Percentiles rank a stretch among this genome's conserved stretches.
Evolutionary conservation across 228 moss, liverwort and hornwort species (phyloP).

Genomic region (Sphagnum fallax): DNA sequence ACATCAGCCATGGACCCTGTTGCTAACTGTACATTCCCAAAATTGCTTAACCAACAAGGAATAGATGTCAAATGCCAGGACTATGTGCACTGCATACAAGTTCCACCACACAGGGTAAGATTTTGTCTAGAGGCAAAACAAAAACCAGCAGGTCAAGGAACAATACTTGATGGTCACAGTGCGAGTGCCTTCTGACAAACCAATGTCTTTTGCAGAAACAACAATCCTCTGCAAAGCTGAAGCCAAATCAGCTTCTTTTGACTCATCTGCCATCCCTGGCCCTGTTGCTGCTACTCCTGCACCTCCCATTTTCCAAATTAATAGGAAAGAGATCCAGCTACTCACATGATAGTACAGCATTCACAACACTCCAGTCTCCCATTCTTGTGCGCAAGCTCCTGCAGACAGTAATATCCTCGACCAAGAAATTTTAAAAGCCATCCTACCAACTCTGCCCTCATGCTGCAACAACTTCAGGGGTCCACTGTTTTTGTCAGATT

Average conservation of each 20-base stretch:
- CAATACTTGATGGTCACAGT: conserved; percentile 65
- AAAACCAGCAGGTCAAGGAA: neutral
- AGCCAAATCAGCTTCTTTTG: conserved; percentile 57
- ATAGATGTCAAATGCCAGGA: neutral
- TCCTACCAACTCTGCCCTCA: too few species aligned
- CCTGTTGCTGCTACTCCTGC: conserved; percentile 47
- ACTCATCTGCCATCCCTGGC: conserved; percentile 75
- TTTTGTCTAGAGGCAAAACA: neutral
- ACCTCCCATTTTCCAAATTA: neutral
- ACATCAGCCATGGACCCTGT: neutral
- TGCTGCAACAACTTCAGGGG: too few species aligned
- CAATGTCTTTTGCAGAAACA: conserved; percentile 56
- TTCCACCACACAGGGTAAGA: neutral
- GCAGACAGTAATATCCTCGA: too few species aligned
- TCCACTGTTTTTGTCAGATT: too few species aligned
- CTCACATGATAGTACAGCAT: too few species aligned
- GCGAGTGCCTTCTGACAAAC: conserved; percentile 63
- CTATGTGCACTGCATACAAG: too few species aligned
- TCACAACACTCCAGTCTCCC: too few species aligned
- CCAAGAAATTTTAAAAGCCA: too few species aligned
- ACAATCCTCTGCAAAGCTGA: conserved; percentile 77
- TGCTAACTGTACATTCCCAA: neutral
- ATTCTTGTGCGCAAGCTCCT: too few species aligned
- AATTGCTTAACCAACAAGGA: neutral
- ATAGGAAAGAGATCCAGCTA: neutral